Evolutionary conservation across 805 yeast genomes (phyloP).

Genomic region (Candida insectorum): DNA sequence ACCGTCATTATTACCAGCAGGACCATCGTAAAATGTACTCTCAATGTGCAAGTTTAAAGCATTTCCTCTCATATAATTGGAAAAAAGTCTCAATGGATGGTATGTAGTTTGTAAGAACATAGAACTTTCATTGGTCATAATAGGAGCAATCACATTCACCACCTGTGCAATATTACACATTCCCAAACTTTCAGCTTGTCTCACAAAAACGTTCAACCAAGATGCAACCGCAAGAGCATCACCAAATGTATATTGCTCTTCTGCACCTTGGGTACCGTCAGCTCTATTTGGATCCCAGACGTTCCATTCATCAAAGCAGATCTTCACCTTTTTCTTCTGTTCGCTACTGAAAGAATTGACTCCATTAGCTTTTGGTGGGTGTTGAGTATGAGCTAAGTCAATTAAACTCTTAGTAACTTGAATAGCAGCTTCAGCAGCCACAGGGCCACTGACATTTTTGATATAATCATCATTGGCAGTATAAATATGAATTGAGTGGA

Average conservation of each 20-base stretch:
- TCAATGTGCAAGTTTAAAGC: conserved; percentile 26
- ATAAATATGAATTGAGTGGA: conserved; percentile 29
- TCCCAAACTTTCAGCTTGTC: conserved; percentile 25
- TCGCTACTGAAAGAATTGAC: conserved; percentile 2
- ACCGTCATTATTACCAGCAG: conserved; percentile 17
- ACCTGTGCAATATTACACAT: conserved; percentile 33
- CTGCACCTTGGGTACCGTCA: conserved; percentile 26
- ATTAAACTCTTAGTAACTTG: conserved; percentile 22
- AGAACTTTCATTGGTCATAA: conserved; percentile 22
- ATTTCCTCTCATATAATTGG: conserved; percentile 28
- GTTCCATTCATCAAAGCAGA: conserved; percentile 35
- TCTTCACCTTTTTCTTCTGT: conserved; percentile 16
- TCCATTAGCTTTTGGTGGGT: conserved; percentile 13
- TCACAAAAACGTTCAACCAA: conserved; percentile 30
- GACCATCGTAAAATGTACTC: conserved; percentile 22
- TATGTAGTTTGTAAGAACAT: conserved; percentile 27
- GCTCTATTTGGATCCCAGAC: conserved; percentile 33
- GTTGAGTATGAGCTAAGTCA: conserved; percentile 23
- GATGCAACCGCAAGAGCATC: conserved; percentile 32
- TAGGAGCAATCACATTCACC: conserved; percentile 35
- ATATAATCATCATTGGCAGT: conserved; percentile 21
- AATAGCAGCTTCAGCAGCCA: conserved; percentile 30
- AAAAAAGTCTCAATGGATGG: conserved; percentile 22
- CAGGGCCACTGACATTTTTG: conserved; percentile 24
- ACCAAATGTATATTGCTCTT: conserved; percentile 24